Base-by-base conservation (phyloP, 75 land plant genomes). In the Selaginella tamariscina region DNA sequence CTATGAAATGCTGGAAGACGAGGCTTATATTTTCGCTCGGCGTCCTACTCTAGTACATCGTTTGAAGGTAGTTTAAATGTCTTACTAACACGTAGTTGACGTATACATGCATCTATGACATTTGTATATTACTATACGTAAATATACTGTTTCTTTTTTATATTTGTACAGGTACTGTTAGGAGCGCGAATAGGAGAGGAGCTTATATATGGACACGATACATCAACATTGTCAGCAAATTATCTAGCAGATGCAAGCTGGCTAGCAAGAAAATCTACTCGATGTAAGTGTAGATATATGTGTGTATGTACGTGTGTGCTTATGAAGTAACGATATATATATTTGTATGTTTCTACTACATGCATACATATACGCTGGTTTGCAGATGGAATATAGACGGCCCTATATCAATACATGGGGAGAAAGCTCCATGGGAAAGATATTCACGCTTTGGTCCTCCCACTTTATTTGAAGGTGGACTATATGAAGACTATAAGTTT, bases 101-200 rank as follows among this genome's bases (percentile, higher is more conserved):
- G 64, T 60, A 15, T 9, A 60, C 21, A 15, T 23, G 23, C 15
- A 15, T 9, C 15, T 60, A 23, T n/a, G n/a, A n/a, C n/a, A n/a
- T n/a, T n/a, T n/a, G n/a, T n/a, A n/a, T n/a, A n/a, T n/a, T n/a
- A n/a, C n/a, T n/a, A n/a, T n/a, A n/a, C n/a, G n/a, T n/a, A n/a
- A n/a, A n/a, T n/a, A n/a, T n/a, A n/a, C n/a, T n/a, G n/a, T n/a
- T n/a, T n/a, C n/a, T n/a, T n/a, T n/a, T n/a, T n/a, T n/a, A n/a
- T n/a, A n/a, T n/a, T n/a, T n/a, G 24, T 63, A 24, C 67, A 90
- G 96, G 96, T 92, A 5, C 60, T 88, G 18, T 75, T 92, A 26
- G 98, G 88, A 31, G 94, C 86, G 1, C 76, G 98, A 49, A 92
- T 92, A 55, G 89, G 89, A 24, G 94, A 92, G 71, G 94, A 88